Evolutionary conservation across 108 stramenopile genomes (phyloP).

Genomic region (Phaeodactylum tricornutum): DNA sequence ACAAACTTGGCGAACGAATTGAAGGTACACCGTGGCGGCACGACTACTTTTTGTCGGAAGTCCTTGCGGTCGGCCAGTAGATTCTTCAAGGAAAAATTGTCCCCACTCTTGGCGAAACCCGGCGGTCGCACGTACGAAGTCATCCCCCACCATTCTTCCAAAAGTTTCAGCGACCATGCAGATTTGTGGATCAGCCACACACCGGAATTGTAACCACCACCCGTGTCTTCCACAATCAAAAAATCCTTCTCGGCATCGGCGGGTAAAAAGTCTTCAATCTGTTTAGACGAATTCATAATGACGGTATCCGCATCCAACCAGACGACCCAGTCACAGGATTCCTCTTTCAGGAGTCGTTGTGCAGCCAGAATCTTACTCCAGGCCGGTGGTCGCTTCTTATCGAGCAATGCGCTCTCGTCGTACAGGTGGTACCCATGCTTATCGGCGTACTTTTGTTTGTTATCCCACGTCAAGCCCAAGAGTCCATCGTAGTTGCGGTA

Average conservation of each 20-base stretch:
- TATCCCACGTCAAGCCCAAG: constrained; percentile 12
- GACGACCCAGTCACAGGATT: constrained; percentile 18
- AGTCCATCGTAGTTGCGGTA: constrained; percentile 17
- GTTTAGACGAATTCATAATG: constrained; percentile 36
- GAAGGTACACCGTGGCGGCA: constrained; percentile 16
- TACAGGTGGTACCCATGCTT: constrained; percentile 14
- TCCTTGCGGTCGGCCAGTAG: constrained; percentile 4
- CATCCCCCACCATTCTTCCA: constrained; percentile 25
- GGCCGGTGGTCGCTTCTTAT: constrained; percentile 13
- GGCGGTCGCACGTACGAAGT: constrained; percentile 14
- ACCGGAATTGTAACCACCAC: constrained; percentile 14
- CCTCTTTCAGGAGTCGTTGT: constrained; percentile 6
- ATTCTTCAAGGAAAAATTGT: constrained; percentile 13
- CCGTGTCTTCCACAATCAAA: constrained; percentile 6
- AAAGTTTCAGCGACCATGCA: constrained; percentile 14
- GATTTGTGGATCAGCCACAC: constrained; percentile 18
- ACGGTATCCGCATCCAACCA: constrained; percentile 38
- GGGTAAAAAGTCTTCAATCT: constrained; percentile 15
- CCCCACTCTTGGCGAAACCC: constrained; percentile 10
- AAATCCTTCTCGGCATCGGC: constrained; percentile 6
- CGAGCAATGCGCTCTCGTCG: constrained; percentile 9
- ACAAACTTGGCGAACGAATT: constrained; percentile 15
- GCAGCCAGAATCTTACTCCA: constrained; percentile 24
- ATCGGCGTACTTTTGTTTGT: constrained; percentile 10
- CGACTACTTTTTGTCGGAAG: constrained; percentile 6